A percentile compares a stretch with the other conserved stretches of the same genome.
Evolutionary conservation across 2,329 filamentous ascomycete species (phyloP).

Genomic region (Diplodia corticola): DNA sequence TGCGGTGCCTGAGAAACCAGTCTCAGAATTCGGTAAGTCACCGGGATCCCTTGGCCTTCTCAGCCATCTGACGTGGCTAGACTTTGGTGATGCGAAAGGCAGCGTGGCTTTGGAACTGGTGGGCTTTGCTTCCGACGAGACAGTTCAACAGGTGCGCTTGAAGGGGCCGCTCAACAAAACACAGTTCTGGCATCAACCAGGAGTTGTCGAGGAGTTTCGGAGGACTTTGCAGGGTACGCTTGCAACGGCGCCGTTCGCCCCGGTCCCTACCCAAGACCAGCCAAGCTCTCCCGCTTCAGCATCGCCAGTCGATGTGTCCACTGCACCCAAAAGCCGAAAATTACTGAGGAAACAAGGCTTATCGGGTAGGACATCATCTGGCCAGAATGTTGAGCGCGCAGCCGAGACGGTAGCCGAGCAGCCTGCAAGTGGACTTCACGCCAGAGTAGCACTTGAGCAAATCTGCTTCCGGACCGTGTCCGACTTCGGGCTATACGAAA

Average conservation of each 20-base stretch:
- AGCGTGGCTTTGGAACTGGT: conserved; percentile 37
- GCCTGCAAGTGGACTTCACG: conserved; percentile 20
- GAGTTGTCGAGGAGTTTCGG: conserved; percentile 45
- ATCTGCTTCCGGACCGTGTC: conserved; percentile 37
- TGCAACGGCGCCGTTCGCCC: conserved; percentile 16
- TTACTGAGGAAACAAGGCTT: conserved; percentile 30
- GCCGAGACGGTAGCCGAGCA: conserved; percentile 29
- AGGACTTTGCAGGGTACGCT: conserved; percentile 36
- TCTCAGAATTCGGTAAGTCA: conserved; percentile 21
- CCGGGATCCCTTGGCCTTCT: too few relatives aligned
- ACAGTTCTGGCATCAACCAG: conserved; percentile 47
- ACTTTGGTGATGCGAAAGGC: neutral
- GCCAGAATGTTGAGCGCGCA: conserved; percentile 29
- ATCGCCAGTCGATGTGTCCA: neutral
- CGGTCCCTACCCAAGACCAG: neutral
- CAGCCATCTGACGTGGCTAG: neutral
- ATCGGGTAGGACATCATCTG: conserved; percentile 3
- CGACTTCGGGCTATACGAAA: conserved; percentile 40
- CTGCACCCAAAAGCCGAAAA: conserved; percentile 25
- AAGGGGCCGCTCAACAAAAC: conserved; percentile 42
- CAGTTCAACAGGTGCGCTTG: conserved; percentile 43
- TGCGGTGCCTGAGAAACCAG: conserved; percentile 12
- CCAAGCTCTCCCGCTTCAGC: conserved; percentile 14
- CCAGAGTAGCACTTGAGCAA: conserved; percentile 35
- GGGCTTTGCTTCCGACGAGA: conserved; percentile 43